These are phyloP conservation scores for Phylloporus sp. DNA, from an alignment of 1,284 basidiomycete genomes.

Conservation along the genomic window DNA sequence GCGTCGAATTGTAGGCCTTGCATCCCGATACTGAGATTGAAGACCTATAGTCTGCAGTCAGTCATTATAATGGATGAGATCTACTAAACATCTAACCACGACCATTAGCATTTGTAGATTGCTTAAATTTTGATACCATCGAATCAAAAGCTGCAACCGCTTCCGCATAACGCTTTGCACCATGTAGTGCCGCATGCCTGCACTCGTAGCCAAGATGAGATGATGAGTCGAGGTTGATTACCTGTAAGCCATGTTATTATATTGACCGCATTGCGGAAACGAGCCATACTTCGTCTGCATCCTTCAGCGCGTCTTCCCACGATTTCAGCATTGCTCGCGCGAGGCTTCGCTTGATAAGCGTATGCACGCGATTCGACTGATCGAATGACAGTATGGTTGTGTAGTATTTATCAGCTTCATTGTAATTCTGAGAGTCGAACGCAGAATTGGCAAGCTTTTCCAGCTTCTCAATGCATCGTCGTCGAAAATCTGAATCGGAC, in stretches of 20 bases:
- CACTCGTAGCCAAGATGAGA: background rate
- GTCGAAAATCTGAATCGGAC: background rate
- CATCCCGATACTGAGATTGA: too few relatives aligned
- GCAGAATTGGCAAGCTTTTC: background rate
- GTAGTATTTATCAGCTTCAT: background rate
- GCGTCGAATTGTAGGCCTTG: too few relatives aligned
- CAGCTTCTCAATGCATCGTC: background rate
- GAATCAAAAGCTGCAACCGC: background rate
- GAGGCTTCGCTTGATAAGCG: background rate
- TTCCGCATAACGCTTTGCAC: background rate
- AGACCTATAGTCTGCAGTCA: too few relatives aligned
- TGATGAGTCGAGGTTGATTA: too few relatives aligned
- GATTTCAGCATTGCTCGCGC: background rate
- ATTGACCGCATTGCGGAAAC: too few relatives aligned
- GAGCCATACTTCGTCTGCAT: background rate
- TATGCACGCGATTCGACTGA: background rate
- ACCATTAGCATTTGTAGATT: too few relatives aligned
- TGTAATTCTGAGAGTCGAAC: background rate
- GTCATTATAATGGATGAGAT: too few relatives aligned
- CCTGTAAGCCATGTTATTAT: too few relatives aligned
- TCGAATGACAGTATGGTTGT: background rate
- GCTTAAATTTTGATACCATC: background rate
- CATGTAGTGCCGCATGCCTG: background rate
- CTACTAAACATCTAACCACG: too few relatives aligned
- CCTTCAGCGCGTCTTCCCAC: background rate